Evolutionary conservation across 257 asterid genomes (phyloP).

Genomic region (Petunia axillaris): DNA sequence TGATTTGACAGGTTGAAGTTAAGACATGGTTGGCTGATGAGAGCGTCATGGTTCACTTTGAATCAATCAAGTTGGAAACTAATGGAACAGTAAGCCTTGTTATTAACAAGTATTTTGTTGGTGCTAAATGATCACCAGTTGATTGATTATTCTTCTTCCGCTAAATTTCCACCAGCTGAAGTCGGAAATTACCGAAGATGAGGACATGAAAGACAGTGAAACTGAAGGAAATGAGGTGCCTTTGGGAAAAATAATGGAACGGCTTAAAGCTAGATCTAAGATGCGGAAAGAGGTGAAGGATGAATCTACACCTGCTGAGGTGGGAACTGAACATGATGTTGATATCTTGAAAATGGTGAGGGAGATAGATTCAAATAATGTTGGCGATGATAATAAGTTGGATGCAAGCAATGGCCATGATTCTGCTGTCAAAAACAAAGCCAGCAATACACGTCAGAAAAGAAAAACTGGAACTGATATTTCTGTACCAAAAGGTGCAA

Average conservation of each 20-base stretch:
- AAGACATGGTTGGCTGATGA: slow-evolving; percentile 94
- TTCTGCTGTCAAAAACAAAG: slow-evolving; percentile 42
- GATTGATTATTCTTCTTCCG: slow-evolving; percentile 32
- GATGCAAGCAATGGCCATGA: slow-evolving; percentile 75
- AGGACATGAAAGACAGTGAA: slow-evolving; percentile 84
- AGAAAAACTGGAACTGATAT: slow-evolving; percentile 56
- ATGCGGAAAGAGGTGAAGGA: slow-evolving; percentile 73
- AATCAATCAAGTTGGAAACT: slow-evolving; percentile 75
- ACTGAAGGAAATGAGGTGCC: slow-evolving; percentile 95
- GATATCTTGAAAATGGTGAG: slow-evolving; percentile 86
- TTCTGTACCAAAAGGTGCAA: slow-evolving; percentile 65
- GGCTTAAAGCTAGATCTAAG: slow-evolving; percentile 82
- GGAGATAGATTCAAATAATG: slow-evolving; percentile 74
- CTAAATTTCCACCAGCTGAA: slow-evolving; percentile 54
- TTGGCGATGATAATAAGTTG: slow-evolving; percentile 56
- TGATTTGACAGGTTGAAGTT: slow-evolving; percentile 61
- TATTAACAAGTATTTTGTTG: neutral
- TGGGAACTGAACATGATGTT: slow-evolving; percentile 53
- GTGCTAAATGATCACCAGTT: slow-evolving; percentile 10
- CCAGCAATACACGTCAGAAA: slow-evolving; percentile 52
- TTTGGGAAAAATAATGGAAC: slow-evolving; percentile 83
- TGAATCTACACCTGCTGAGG: slow-evolving; percentile 51
- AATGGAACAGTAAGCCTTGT: slow-evolving; percentile 68
- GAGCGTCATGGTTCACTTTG: slow-evolving; percentile 69
- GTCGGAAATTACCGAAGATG: slow-evolving; percentile 64